Evolutionary conservation across 352 stramenopile species (phyloP).

Genomic region (Aphanomyces stellatus): DNA sequence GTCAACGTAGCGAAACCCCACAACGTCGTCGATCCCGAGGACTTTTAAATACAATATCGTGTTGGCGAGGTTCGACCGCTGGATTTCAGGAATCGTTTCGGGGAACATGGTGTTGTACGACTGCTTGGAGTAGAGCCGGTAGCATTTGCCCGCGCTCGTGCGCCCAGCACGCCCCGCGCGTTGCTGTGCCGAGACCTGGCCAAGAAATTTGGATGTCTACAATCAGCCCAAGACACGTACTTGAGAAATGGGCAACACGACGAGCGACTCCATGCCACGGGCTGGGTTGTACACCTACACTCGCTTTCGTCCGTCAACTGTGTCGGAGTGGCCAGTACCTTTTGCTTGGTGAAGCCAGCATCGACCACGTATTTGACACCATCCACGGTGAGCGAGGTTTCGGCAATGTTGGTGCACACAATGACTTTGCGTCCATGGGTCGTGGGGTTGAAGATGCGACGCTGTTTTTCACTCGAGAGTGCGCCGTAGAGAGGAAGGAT

Average conservation of each 20-base stretch:
- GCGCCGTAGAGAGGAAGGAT: slow-evolving; percentile 93
- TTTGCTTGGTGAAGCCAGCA: slow-evolving; percentile 87
- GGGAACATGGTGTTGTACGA: slow-evolving; percentile 95
- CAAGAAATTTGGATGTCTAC: slow-evolving; percentile 6
- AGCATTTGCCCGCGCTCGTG: slow-evolving; percentile 96
- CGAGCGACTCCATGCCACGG: slow-evolving; percentile 68
- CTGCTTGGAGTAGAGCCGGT: slow-evolving; percentile 96
- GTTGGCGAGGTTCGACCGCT: slow-evolving; percentile 89
- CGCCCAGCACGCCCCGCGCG: slow-evolving; percentile 92
- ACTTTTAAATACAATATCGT: slow-evolving; percentile 90
- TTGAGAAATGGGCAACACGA: slow-evolving; percentile 94
- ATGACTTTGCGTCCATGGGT: slow-evolving; percentile 75
- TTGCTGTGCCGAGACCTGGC: slow-evolving; percentile 84
- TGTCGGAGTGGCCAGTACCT: slow-evolving; percentile 30
- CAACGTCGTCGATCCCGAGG: slow-evolving; percentile 58
- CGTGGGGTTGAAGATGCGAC: slow-evolving; percentile 87
- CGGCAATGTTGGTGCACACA: slow-evolving; percentile 90
- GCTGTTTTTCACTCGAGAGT: slow-evolving; percentile 87
- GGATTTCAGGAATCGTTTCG: slow-evolving; percentile 98
- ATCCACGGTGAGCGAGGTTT: slow-evolving; percentile 98
- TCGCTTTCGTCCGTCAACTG: not conserved
- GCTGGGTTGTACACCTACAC: slow-evolving; percentile 60
- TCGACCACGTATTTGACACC: slow-evolving; percentile 85
- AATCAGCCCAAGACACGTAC: slow-evolving; percentile 31
- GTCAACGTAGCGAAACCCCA: slow-evolving; percentile 63